Evolutionary conservation across 768 basidiomycete genomes (phyloP).

Genomic region (Leccinum ochraceum): DNA sequence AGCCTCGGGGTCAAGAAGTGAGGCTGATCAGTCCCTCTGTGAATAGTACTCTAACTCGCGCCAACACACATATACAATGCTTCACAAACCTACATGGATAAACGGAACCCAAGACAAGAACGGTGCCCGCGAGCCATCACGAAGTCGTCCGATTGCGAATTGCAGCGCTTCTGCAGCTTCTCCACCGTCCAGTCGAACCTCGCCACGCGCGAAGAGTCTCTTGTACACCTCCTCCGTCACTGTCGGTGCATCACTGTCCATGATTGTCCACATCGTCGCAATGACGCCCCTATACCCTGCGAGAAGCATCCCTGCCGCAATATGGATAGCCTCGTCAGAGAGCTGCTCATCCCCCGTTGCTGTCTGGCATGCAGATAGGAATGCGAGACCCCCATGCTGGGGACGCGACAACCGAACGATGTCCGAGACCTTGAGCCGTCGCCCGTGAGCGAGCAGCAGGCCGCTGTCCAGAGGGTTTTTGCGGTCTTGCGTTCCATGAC

Average conservation of each 20-base stretch:
- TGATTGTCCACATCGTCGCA: slow-evolving; percentile 1
- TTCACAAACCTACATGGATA: neutral
- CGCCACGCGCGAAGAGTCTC: neutral
- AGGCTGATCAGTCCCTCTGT: too few species aligned
- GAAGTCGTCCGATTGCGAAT: neutral
- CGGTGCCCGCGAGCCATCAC: neutral
- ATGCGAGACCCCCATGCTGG: slow-evolving; percentile 31
- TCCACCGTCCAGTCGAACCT: neutral
- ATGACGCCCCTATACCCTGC: neutral
- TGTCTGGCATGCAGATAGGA: slow-evolving; percentile 2
- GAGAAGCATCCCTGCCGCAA: neutral
- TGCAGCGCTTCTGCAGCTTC: neutral
- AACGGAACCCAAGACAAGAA: neutral
- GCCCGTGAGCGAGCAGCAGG: slow-evolving; percentile 13
- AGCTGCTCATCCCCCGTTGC: neutral
- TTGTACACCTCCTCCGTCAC: neutral
- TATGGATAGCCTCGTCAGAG: neutral
- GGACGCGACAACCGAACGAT: neutral
- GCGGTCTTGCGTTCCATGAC: slow-evolving; percentile 12
- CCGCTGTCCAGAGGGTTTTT: slow-evolving; percentile 22
- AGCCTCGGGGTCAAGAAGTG: too few species aligned
- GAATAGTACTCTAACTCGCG: too few species aligned
- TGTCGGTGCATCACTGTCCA: slow-evolving; percentile 1
- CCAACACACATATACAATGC: neutral
- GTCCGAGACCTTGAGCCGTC: neutral